These are phyloP conservation scores for Metschnikowia orientalis DNA, from an alignment of 805 yeast genomes.

Conservation along the genomic window DNA sequence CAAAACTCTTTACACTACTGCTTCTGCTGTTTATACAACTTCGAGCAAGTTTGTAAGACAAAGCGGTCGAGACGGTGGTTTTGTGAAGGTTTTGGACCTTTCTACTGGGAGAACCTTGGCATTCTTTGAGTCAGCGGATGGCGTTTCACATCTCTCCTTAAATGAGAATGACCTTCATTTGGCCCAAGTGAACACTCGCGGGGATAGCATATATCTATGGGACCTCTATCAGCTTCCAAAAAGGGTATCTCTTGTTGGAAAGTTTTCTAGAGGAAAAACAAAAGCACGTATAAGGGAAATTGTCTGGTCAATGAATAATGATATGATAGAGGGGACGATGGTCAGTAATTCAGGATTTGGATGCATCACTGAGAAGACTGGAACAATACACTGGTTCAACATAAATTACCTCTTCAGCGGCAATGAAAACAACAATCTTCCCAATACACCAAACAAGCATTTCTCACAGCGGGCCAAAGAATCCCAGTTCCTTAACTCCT, in stretches of 20 bases:
- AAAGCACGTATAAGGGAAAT: conserved; percentile 49
- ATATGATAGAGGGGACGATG: conserved; percentile 8
- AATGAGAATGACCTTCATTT: conserved; percentile 59
- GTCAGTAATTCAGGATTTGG: conserved; percentile 43
- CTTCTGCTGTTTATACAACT: conserved; percentile 22
- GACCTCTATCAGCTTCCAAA: conserved; percentile 50
- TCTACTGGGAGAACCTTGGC: conserved; percentile 33
- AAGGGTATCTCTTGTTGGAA: conserved; percentile 52
- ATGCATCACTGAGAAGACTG: conserved; percentile 48
- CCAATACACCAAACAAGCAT: conserved; percentile 18
- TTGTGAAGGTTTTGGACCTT: conserved; percentile 47
- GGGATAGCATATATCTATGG: conserved; percentile 63
- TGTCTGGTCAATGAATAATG: conserved; percentile 48
- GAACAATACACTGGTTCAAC: conserved; percentile 61
- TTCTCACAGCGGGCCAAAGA: conserved; percentile 3
- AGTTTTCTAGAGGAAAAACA: conserved; percentile 60
- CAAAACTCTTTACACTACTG: conserved; percentile 32
- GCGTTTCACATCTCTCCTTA: conserved; percentile 54
- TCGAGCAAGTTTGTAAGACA: conserved; percentile 6
- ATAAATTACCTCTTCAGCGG: conserved; percentile 37
- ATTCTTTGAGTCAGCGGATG: conserved; percentile 56
- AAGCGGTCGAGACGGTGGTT: conserved; percentile 27
- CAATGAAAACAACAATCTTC: conserved; percentile 26
- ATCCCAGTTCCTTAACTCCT: conserved; percentile 31
- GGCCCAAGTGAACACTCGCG: conserved; percentile 51